These are phyloP conservation scores for Dioscorea zingiberensis DNA, from an alignment of 106 monocot species.

Conservation along the genomic window DNA sequence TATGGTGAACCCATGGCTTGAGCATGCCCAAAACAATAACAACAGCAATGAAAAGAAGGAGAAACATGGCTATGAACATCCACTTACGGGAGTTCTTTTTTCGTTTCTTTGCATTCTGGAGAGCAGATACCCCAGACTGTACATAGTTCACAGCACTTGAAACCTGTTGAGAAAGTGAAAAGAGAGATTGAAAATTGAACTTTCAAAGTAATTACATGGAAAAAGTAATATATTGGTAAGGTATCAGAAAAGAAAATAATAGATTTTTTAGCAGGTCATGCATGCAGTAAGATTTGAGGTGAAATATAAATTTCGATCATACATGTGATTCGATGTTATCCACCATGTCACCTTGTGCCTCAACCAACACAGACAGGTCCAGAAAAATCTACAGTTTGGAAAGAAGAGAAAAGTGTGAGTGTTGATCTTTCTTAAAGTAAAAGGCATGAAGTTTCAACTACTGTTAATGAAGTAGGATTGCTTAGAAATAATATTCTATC, in stretches of 20 bases:
- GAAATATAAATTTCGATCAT: too few relatives aligned
- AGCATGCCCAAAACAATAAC: constrained; percentile 60
- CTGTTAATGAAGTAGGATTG: too few relatives aligned
- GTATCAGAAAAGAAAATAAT: too few relatives aligned
- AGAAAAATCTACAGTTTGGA: constrained; percentile 27
- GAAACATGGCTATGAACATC: constrained; percentile 89
- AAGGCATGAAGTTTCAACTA: too few relatives aligned
- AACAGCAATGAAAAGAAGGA: constrained; percentile 64
- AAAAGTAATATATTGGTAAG: too few relatives aligned
- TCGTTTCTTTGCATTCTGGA: constrained; percentile 74
- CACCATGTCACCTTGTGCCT: constrained; percentile 46
- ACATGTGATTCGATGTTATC: constrained; percentile 50
- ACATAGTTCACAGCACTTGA: constrained; percentile 87
- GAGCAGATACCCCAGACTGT: constrained; percentile 57
- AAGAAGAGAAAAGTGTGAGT: too few relatives aligned
- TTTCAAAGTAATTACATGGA: too few relatives aligned
- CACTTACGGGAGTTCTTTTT: constrained; percentile 90
- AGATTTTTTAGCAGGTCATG: too few relatives aligned
- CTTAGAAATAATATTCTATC: too few relatives aligned
- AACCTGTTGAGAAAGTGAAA: constrained; percentile 33
- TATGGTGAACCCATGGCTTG: constrained; percentile 57
- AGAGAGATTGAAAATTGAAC: too few relatives aligned
- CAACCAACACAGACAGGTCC: constrained; percentile 48
- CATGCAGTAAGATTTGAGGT: too few relatives aligned
- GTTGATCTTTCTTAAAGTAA: too few relatives aligned